Base-by-base conservation (phyloP, 2,329 filamentous ascomycete genomes). In the Ophiostoma sp. region DNA sequence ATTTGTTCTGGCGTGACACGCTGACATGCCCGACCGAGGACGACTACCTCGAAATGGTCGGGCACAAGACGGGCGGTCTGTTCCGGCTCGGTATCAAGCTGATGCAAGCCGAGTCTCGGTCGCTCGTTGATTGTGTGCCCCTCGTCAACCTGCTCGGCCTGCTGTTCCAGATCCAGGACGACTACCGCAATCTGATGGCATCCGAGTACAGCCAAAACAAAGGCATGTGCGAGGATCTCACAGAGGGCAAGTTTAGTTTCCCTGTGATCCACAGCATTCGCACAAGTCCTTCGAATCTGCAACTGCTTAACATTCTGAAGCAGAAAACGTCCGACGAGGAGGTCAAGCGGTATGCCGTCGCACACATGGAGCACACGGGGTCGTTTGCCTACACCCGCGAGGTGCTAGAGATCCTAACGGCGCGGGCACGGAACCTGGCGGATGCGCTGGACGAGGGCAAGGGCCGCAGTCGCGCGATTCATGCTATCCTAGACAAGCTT, bases 241-340 rank as follows among this genome's bases (percentile, higher is more conserved):
- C 93, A 0, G 95, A 98, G 80, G 94, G 94, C 72, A 98, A 98
- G 83, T 97, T 97, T 81, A 94, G 90, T 40, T 97, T 97, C 77
- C 93, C 93, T 55, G 89, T 98, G 74, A 97, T 98, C 74, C 94
- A 98, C 80, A 90, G 90, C 77, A 96, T 98, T 73, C 90, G 91
- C 70, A 81, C 89, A 70, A 86, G 93, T 76, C 91, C 86, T 18
- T 79, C 81, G 42, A 91, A 93, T 76, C 82, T 90, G 73, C 89
- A 96, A 75, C 85, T 99, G 68, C 85, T 97, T 77, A 97, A 95
- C 76, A 97, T 98, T 68, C 82, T 98, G 58, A 92, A 92, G 78
- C 93, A 97, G 78, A 94, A 93, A 79, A 93, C 93, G 0, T 85
- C 83, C 27, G 90, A 97, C 74, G 87, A 91, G 64, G 90, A 94